phyloP scores from a whole-genome alignment of 1,284 basidiomycete species.

The Ceraceosorus bombacis region DNA sequence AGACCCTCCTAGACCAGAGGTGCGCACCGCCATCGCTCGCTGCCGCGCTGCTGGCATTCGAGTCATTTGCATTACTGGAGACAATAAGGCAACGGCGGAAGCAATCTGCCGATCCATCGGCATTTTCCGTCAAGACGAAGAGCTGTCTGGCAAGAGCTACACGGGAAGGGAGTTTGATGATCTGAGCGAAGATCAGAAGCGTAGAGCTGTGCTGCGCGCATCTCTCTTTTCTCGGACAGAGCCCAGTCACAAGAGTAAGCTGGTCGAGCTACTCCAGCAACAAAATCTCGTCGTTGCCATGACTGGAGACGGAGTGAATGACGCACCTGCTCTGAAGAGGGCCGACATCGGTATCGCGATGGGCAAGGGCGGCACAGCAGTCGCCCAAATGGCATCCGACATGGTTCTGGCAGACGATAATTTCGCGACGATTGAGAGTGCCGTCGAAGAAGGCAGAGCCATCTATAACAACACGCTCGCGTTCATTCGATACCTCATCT shows the following conservation, averaged over 20 bases:
- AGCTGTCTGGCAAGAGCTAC: slow-evolving; percentile 72
- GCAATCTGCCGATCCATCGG: slow-evolving; percentile 94
- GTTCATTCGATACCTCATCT: slow-evolving; percentile 77
- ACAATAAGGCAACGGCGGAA: slow-evolving; percentile 96
- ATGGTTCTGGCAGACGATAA: slow-evolving; percentile 53
- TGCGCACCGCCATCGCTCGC: slow-evolving; percentile 73
- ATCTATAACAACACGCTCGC: slow-evolving; percentile 99
- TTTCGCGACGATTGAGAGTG: slow-evolving; percentile 51
- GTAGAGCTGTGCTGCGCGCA: slow-evolving; percentile 74
- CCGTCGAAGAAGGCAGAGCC: slow-evolving; percentile 76
- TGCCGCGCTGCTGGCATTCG: slow-evolving; percentile 89
- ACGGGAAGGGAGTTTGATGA: slow-evolving; percentile 87
- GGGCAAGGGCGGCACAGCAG: slow-evolving; percentile 51
- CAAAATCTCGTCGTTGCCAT: slow-evolving; percentile 94
- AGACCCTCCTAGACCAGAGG: slow-evolving; percentile 94
- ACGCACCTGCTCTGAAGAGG: slow-evolving; percentile 51
- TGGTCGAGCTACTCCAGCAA: slow-evolving; percentile 89
- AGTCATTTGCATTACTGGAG: slow-evolving; percentile 95
- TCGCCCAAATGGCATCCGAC: slow-evolving; percentile 50
- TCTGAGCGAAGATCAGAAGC: slow-evolving; percentile 69
- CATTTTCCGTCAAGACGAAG: slow-evolving; percentile 67
- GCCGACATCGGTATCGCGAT: slow-evolving; percentile 52
- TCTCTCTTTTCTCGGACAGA: slow-evolving; percentile 88
- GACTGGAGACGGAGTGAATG: slow-evolving; percentile 54
- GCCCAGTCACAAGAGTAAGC: slow-evolving; percentile 85